Evolutionary conservation across 768 basidiomycete species (phyloP), one percentile per base, ranked within the genome.

Genomic region (Cubamyces sp.): DNA sequence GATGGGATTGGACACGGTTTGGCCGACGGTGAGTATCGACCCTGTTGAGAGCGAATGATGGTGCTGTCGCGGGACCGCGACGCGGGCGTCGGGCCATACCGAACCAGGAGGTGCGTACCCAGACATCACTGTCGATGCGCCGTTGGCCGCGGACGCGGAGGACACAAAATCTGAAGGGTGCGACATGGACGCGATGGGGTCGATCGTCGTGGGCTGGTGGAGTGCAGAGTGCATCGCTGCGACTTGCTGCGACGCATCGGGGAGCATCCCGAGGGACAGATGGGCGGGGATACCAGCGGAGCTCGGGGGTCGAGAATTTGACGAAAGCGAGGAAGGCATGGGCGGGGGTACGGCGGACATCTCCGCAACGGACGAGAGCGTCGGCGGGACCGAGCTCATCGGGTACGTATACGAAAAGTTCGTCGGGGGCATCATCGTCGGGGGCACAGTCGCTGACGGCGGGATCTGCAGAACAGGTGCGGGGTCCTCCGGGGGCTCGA

Each of bases 401-500:
- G 65, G 57, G 21, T 66, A 45, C 25, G 69, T 40, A 25, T 71
- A 67, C 4, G 73, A 49, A 55, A 77, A 77, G 15, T 67, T 47
- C 0, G 68, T 60, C 9, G 70, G 57, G 21, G 65, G 67, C 9
- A 67, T 37, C 18, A 68, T 59, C 23, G 72, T 62, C 6, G 61
- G 62, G 60, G 65, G 52, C 21, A 64, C 40, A 45, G 57, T 43
- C 53, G 65, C 18, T 6, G 62, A 19, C 2, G 67, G 48, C n/a
- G 64, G 61, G 53, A 65, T 71, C 69, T 65, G 66, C 28, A 69
- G 52, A 28, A 61, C 75, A 64, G 57, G 41, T 28, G 73, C 66
- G 18, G 71, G 16, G 34, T 81, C 82, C 39, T 83, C 82, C 52
- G 72, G 76, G 5, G 81, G 80, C 56, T 82, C 81, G 57, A 82